A percentile compares a stretch with the other conserved stretches of the same genome.
phyloP scores from a whole-genome alignment of 2,329 filamentous ascomycete genomes.

The Trichoderma harzianum region DNA sequence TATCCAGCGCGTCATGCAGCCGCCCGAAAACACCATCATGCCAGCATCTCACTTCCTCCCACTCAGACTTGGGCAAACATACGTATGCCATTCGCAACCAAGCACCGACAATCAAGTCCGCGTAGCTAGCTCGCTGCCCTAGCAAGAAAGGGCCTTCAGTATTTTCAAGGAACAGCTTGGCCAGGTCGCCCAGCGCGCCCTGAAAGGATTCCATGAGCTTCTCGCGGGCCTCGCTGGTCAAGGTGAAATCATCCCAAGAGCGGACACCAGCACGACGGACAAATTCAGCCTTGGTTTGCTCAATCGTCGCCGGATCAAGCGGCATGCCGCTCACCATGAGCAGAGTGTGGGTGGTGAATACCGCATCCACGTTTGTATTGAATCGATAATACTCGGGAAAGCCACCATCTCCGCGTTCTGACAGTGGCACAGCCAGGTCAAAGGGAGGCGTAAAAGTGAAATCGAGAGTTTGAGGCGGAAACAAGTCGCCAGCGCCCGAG shows the following conservation, averaged over 20 bases:
- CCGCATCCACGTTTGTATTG: constrained; percentile 52
- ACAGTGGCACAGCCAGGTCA: constrained; percentile 33
- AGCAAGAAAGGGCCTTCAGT: constrained; percentile 47
- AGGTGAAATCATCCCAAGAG: constrained; percentile 43
- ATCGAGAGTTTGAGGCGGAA: constrained; percentile 43
- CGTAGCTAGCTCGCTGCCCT: constrained; percentile 45
- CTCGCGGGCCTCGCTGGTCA: constrained; percentile 39
- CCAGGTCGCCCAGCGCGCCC: constrained; percentile 40
- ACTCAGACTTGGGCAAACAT: constrained; percentile 43
- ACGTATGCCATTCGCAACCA: constrained; percentile 49
- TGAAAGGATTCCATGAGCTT: constrained; percentile 40
- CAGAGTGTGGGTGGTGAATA: constrained; percentile 45
- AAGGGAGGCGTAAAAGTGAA: constrained; percentile 30
- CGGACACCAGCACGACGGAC: constrained; percentile 42
- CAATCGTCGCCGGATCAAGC: constrained; percentile 48
- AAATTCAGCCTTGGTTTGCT: constrained; percentile 45
- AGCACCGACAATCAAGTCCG: constrained; percentile 54
- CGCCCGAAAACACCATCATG: constrained; percentile 49
- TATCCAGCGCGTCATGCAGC: constrained; percentile 45
- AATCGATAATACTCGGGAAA: constrained; percentile 45
- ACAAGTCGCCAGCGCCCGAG: constrained; percentile 44
- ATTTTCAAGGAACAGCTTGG: constrained; percentile 38
- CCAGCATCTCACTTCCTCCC: constrained; percentile 46
- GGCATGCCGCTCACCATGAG: constrained; percentile 44
- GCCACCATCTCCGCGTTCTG: constrained; percentile 27